Evolutionary conservation across 495 filamentous ascomycete genomes (phyloP).

Genomic region (Aspergillus cavernicola): DNA sequence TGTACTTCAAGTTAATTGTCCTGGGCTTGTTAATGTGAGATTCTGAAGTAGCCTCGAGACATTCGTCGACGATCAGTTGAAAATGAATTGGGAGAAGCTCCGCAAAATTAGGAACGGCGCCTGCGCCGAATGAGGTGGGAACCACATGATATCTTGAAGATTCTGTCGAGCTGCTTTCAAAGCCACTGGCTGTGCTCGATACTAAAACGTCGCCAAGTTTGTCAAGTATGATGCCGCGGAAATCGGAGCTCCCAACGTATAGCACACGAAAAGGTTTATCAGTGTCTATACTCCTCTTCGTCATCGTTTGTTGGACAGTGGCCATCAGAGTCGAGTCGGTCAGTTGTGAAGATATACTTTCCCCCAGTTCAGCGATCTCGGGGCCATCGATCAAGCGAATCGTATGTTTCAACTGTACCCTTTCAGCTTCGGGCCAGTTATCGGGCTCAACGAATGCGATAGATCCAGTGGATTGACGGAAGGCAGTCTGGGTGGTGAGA

Average conservation of each 20-base stretch:
- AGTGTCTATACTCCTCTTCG: slow-evolving; percentile 55
- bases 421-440: slow-evolving; percentile 45
- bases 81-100: slow-evolving; percentile 74
- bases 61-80: slow-evolving; percentile 73
- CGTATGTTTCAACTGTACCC: slow-evolving; percentile 60
- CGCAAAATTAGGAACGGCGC: slow-evolving; percentile 52
- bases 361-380: slow-evolving; percentile 46
- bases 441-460: slow-evolving; percentile 63
- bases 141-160: slow-evolving; percentile 70
- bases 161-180: slow-evolving; percentile 44
- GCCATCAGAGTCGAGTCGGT: slow-evolving; percentile 40
- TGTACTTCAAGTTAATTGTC: slow-evolving; percentile 54
- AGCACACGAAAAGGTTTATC: slow-evolving; percentile 66
- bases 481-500: slow-evolving; percentile 38
- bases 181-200: slow-evolving; percentile 41
- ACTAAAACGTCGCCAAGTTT: slow-evolving; percentile 67
- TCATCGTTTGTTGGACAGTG: slow-evolving; percentile 71
- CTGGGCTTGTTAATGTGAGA: slow-evolving; percentile 37
- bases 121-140: slow-evolving; percentile 64
- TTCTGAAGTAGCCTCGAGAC: slow-evolving; percentile 50
- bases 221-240: slow-evolving; percentile 66
- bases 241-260: slow-evolving; percentile 61
- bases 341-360: slow-evolving; percentile 28
- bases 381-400: slow-evolving; percentile 54
- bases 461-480: slow-evolving; percentile 34